Evolutionary conservation across 768 basidiomycete genomes (phyloP).

Genomic region (Mycena galericulata): DNA sequence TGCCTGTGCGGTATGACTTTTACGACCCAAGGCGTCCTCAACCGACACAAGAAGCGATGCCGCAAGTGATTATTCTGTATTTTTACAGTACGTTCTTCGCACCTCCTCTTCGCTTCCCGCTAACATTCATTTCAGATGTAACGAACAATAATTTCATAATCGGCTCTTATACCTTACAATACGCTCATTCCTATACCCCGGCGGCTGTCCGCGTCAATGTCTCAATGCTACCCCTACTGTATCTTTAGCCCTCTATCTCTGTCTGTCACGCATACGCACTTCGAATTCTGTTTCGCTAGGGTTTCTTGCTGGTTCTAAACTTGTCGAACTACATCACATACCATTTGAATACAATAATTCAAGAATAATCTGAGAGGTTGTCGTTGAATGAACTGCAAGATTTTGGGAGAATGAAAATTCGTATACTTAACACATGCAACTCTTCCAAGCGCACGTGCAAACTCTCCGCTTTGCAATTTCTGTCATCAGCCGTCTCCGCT

Average conservation of each 20-base stretch:
- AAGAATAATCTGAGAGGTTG: background rate
- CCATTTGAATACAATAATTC: constrained; percentile 10
- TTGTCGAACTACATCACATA: constrained; percentile 18
- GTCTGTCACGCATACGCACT: constrained; percentile 15
- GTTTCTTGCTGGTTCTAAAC: background rate
- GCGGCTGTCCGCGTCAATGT: background rate
- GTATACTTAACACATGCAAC: too few relatives aligned
- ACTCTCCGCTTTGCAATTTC: background rate
- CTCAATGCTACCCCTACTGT: constrained; percentile 10
- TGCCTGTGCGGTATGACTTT: constrained; percentile 32
- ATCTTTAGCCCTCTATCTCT: constrained; percentile 5
- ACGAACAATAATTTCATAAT: constrained; percentile 22
- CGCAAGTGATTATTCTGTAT: constrained; percentile 14
- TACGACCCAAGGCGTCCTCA: constrained; percentile 36
- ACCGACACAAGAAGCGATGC: constrained; percentile 36
- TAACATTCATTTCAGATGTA: constrained; percentile 8
- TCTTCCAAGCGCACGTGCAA: background rate
- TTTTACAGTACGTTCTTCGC: constrained; percentile 4
- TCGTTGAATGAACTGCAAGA: too few relatives aligned
- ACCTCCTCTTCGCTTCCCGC: background rate
- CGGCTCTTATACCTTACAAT: constrained; percentile 18
- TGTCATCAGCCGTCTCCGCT: too few relatives aligned
- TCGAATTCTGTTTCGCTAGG: constrained; percentile 8
- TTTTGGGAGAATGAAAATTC: too few relatives aligned
- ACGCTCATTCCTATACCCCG: constrained; percentile 15